Conservation (phyloP, 768 basidiomycete species). For the Tricholoma terreum region DNA sequence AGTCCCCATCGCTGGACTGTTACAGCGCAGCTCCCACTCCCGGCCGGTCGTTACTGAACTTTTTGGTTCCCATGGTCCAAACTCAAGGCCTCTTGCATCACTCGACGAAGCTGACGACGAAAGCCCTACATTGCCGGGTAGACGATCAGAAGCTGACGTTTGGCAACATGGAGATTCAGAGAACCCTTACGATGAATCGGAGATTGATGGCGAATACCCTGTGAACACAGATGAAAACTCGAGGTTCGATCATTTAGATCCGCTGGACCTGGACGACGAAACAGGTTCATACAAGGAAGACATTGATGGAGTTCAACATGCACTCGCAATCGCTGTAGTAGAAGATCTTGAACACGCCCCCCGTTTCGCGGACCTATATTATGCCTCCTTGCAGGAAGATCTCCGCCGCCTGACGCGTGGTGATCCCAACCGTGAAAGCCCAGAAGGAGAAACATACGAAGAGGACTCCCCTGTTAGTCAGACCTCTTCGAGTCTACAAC, state of each 20-base stretch:
- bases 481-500: not conserved
- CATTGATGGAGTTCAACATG: conserved; percentile 34
- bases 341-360: conserved; percentile 23
- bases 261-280: conserved; percentile 6
- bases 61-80: not conserved
- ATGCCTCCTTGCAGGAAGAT: conserved; percentile 25
- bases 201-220: conserved; percentile 3
- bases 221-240: not conserved
- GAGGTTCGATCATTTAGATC: conserved; percentile 2
- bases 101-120: conserved; percentile 6
- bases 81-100: conserved; percentile 3
- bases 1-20: not conserved
- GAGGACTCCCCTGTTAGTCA: not conserved
- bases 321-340: conserved; percentile 26
- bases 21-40: not conserved
- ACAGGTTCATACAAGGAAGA: conserved; percentile 26
- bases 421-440: not conserved
- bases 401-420: conserved; percentile 2
- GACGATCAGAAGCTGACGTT: not conserved
- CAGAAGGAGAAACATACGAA: not conserved
- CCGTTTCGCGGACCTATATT: conserved; percentile 40
- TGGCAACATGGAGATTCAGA: not conserved
- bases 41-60: not conserved
- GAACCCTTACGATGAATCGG: conserved; percentile 3
- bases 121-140: not conserved